phyloP scores from a whole-genome alignment of 2,329 filamentous ascomycete genomes.

The Microcyclospora tardicrescens region DNA sequence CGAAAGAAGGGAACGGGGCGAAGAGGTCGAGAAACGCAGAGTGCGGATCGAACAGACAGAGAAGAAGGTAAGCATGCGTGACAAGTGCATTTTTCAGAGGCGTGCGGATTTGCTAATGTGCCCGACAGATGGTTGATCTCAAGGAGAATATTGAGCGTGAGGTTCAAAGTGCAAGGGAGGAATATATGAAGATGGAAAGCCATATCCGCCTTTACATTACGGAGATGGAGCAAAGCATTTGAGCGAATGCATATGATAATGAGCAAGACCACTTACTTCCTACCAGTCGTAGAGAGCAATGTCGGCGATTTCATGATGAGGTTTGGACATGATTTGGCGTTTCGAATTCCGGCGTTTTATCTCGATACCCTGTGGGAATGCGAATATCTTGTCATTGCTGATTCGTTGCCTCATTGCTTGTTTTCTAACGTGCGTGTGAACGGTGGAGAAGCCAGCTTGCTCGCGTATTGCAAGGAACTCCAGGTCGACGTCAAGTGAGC shows the following conservation, averaged over 20 bases:
- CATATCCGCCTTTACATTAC: slow-evolving; percentile 97
- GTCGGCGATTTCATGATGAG: too few species aligned
- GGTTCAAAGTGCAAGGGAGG: slow-evolving; percentile 76
- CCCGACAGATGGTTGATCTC: slow-evolving; percentile 74
- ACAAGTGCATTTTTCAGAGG: neutral
- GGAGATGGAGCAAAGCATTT: slow-evolving; percentile 89
- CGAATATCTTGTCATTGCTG: too few species aligned
- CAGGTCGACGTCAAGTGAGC: too few species aligned
- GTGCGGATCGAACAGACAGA: slow-evolving; percentile 97
- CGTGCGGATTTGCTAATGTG: slow-evolving; percentile 9
- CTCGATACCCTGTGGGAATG: too few species aligned
- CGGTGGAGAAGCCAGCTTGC: too few species aligned
- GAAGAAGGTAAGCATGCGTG: slow-evolving; percentile 62
- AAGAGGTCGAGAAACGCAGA: slow-evolving; percentile 81
- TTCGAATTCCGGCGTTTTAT: too few species aligned
- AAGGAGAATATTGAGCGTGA: slow-evolving; percentile 97
- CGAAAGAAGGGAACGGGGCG: slow-evolving; percentile 73
- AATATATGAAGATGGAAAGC: slow-evolving; percentile 94
- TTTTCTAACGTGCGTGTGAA: too few species aligned
- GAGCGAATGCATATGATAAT: slow-evolving; percentile 3
- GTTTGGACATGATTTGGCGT: too few species aligned
- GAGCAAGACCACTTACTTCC: too few species aligned
- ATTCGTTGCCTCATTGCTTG: too few species aligned
- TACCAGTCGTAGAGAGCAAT: too few species aligned
- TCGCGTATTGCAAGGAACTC: too few species aligned